A percentile compares a stretch with the other conserved stretches of the same genome.
phyloP scores from a whole-genome alignment of 257 asterid genomes.

The Coffea canephora region DNA sequence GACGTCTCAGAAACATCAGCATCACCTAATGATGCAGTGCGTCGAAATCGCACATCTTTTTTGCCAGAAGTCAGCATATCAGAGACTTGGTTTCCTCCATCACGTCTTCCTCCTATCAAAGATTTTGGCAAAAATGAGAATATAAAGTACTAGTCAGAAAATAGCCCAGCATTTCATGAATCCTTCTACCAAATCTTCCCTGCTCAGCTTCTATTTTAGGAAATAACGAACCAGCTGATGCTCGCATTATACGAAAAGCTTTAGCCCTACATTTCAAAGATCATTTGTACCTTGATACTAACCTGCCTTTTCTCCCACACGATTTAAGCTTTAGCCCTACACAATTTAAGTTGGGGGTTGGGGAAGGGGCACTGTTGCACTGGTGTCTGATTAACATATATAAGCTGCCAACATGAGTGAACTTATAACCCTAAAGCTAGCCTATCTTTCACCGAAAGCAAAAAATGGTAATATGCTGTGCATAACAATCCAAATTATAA shows the following conservation, averaged over 20 bases:
- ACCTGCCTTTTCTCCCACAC: no score
- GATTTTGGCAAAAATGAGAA: background rate
- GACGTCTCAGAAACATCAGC: conserved; percentile 83
- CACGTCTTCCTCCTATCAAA: conserved; percentile 48
- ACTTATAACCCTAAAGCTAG: background rate
- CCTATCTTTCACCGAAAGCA: background rate
- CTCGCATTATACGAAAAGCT: background rate
- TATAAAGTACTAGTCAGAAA: background rate
- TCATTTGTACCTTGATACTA: background rate
- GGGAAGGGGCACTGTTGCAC: background rate
- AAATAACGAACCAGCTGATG: background rate
- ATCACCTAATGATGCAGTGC: conserved; percentile 71
- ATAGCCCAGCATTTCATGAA: background rate
- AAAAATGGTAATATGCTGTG: background rate
- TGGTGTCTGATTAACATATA: background rate
- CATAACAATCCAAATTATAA: background rate
- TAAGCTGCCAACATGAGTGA: background rate
- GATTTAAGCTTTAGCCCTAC: background rate
- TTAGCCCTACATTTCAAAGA: background rate
- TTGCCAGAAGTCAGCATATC: conserved; percentile 42
- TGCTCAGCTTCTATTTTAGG: background rate
- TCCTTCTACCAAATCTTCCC: background rate
- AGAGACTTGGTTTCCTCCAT: conserved; percentile 39
- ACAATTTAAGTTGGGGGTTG: background rate
- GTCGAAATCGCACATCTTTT: conserved; percentile 59